Evolutionary conservation across 139 green algal genomes (phyloP).

Genomic region (Nannochloris sp.): DNA sequence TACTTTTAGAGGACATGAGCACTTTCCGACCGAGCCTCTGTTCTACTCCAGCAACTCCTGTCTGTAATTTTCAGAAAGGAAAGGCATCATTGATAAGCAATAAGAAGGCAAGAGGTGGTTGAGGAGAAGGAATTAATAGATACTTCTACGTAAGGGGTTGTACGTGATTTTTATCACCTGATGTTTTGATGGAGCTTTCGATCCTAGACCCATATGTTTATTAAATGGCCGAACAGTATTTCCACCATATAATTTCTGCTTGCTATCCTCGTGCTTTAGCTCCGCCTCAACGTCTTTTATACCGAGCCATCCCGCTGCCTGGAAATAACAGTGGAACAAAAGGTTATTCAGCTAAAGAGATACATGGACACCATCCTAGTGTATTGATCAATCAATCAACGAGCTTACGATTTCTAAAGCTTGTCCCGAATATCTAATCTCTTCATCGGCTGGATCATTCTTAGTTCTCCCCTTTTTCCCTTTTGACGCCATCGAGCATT

Average conservation of each 20-base stretch:
- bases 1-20: background rate
- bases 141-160: background rate
- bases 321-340: background rate
- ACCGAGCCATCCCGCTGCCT: constrained; percentile 19
- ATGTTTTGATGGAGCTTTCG: background rate
- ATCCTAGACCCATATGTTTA: background rate
- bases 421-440: background rate
- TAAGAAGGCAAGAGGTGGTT: too few species aligned
- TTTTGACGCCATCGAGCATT: too few species aligned
- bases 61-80: background rate
- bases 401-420: background rate
- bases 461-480: too few species aligned
- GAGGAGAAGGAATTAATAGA: too few species aligned
- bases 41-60: background rate
- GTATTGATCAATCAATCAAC: too few species aligned
- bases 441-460: too few species aligned
- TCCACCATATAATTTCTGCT: background rate
- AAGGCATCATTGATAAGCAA: too few species aligned
- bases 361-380: background rate
- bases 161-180: background rate
- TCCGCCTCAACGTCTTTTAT: constrained; percentile 4
- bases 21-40: background rate
- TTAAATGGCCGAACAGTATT: background rate
- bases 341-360: background rate
- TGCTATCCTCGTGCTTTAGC: constrained; percentile 10